phyloP scores from a whole-genome alignment of 106 monocot genomes.

The Posidonia australis region DNA sequence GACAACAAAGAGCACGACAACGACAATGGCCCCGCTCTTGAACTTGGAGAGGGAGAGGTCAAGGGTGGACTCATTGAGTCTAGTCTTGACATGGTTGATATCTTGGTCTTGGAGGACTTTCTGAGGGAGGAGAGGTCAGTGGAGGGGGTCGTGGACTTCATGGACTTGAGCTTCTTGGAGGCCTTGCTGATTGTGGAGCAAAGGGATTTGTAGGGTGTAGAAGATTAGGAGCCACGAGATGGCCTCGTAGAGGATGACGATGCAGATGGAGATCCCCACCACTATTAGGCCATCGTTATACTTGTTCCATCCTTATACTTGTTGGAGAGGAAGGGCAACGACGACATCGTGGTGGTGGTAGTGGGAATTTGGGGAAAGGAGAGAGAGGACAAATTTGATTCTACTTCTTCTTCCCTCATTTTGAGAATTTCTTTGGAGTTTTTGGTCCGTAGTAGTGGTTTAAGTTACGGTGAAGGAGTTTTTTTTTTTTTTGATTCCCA shows the following conservation, averaged over 20 bases:
- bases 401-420: too few species aligned
- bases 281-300: constrained; percentile 50
- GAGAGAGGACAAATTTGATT: constrained; percentile 16
- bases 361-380: constrained; percentile 5
- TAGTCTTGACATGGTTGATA: constrained; percentile 88
- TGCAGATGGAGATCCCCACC: constrained; percentile 58
- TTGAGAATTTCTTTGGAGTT: too few species aligned
- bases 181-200: constrained; percentile 78
- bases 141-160: constrained; percentile 39
- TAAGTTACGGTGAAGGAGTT: too few species aligned
- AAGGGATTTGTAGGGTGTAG: constrained; percentile 91
- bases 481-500: too few species aligned
- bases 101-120: constrained; percentile 40
- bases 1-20: constrained; percentile 82
- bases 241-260: constrained; percentile 77
- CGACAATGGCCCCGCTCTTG: constrained; percentile 93
- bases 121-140: neutral
- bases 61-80: constrained; percentile 83
- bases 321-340: constrained; percentile 6
- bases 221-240: constrained; percentile 99
- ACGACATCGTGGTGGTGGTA: constrained; percentile 21
- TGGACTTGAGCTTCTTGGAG: constrained; percentile 80
- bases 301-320: constrained; percentile 78
- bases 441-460: too few species aligned
- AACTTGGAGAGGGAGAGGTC: constrained; percentile 95